phyloP scores from a whole-genome alignment of 1,139 yeast species.

The Hyphopichia wangnamkhiaoensis region DNA sequence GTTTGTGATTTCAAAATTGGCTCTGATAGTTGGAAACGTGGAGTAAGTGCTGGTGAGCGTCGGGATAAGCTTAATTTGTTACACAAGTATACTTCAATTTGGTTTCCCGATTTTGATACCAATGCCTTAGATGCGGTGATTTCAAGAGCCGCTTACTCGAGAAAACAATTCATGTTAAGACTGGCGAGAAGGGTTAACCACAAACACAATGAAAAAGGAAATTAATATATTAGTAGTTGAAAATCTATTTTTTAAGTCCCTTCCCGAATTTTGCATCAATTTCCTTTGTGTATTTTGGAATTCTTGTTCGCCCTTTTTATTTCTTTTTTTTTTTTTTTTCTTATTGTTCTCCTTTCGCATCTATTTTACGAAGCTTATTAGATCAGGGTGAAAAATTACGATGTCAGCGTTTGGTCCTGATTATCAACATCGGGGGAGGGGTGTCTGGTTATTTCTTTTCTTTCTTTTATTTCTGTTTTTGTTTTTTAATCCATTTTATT shows the following conservation, averaged over 20 bases:
- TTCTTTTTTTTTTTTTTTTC: no score
- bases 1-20: slow-evolving; percentile 65
- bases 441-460: no score
- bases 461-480: no score
- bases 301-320: no score
- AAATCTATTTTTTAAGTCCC: neutral
- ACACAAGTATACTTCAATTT: slow-evolving; percentile 39
- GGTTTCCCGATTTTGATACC: slow-evolving; percentile 45
- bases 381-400: no score
- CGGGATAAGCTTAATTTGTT: slow-evolving; percentile 45
- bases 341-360: no score
- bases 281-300: no score
- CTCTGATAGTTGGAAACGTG: slow-evolving; percentile 71
- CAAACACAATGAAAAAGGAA: neutral
- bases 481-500: no score
- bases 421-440: no score
- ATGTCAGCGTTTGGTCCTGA: no score
- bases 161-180: slow-evolving; percentile 1
- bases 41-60: slow-evolving; percentile 55
- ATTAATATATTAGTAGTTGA: neutral
- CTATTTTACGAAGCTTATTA: no score
- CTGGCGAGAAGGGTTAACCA: neutral
- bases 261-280: no score
- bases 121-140: slow-evolving; percentile 59
- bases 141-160: slow-evolving; percentile 61